These are phyloP conservation scores for Mortierella sp. DNA, from an alignment of 371 early-diverging fungal species.

Conservation along the genomic window DNA sequence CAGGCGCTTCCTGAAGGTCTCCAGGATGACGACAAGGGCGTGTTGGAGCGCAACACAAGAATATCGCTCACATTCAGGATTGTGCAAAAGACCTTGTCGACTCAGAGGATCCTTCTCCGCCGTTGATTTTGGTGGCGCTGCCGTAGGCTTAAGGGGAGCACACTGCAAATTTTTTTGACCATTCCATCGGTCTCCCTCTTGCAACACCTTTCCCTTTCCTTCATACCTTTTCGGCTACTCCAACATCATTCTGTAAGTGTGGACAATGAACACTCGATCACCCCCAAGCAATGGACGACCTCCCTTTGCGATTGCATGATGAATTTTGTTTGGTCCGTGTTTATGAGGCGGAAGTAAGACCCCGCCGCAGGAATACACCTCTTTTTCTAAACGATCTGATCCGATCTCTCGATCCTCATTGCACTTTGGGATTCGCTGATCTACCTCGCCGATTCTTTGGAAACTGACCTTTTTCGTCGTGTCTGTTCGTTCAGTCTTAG, in stretches of 20 bases:
- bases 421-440: not conserved
- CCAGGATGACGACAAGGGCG: not conserved
- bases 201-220: not conserved
- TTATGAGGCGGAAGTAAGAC: constrained; percentile 61
- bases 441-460: no score
- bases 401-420: not conserved
- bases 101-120: constrained; percentile 18
- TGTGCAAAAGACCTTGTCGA: constrained; percentile 30
- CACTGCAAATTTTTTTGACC: constrained; percentile 4
- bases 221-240: constrained; percentile 7
- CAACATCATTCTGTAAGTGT: not conserved
- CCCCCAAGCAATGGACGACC: no score
- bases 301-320: no score
- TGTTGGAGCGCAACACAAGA: constrained; percentile 33
- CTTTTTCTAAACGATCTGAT: constrained; percentile 54
- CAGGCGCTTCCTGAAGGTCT: constrained; percentile 18
- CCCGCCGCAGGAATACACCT: constrained; percentile 55
- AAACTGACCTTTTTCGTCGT: not conserved
- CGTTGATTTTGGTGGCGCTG: not conserved
- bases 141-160: not conserved
- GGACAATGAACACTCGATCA: no score
- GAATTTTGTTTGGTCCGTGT: constrained; percentile 60
- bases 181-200: not conserved
- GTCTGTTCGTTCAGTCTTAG: not conserved
- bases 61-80: constrained; percentile 51